Base-by-base conservation (phyloP, 2,329 filamentous ascomycete species). In the Xylaria polymorpha region DNA sequence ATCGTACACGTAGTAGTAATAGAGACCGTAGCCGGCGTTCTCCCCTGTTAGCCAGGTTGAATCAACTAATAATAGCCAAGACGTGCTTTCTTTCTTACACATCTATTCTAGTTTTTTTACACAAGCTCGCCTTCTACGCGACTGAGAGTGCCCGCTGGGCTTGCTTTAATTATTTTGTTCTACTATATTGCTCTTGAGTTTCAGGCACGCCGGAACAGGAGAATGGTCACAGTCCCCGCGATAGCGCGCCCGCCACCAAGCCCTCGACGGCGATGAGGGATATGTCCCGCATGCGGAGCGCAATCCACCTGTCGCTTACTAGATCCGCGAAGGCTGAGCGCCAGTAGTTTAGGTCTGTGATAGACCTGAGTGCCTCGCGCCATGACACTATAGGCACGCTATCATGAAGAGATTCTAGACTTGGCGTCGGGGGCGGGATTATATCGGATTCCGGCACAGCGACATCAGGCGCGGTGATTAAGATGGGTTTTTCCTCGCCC, bases 231-330 rank as follows among this genome's bases (percentile, higher is more conserved):
- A 46, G 87, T 79, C 43, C 85, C 86, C 61, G 86, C 86, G 18
- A 92, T 72, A 0, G 85, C 84, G 89, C 91, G n/a, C 92, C 92
- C 0, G 88, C 86, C 35, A 88, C 84, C 8, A 87, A 89, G 64
- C 91, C 87, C 79, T 94, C 88, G 43, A 93, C 80, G 58, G 87
- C 90, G 72, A 92, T 82, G n/a, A 91, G 80, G 2, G 92, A 93
- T 39, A 91, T 81, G 74, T 94, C 92, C 61, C 88, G 86, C 83
- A 92, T 92, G 51, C 87, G 87, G 70, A 93, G 75, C 58, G 86
- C 83, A 75, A 94, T 82, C 69, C 81, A 82, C 72, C 89, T 84
- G 65, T 93, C 89, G 79, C 91, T 93, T 80, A 86, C 88, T 18
- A 93, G 79, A 71, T 93, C 90, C 48, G 81, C 75, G 5, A 87